phyloP scores from a whole-genome alignment of 129 eudicot genomes.

The Kitagawia praeruptora region DNA sequence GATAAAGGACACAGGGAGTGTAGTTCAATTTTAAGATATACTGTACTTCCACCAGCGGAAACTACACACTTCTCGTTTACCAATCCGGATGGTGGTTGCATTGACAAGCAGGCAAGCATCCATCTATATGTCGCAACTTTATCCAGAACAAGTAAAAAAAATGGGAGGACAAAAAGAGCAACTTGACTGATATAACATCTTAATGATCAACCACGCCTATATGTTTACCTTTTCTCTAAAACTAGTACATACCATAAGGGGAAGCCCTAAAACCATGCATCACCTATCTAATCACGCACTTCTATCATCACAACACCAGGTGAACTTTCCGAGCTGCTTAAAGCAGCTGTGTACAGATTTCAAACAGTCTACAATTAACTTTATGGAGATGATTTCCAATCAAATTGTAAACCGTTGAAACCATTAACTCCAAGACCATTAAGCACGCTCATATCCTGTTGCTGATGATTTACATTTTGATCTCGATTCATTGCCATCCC shows the following conservation, averaged over 20 bases:
- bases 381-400: slow-evolving; percentile 86
- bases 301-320: slow-evolving; percentile 21
- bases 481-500: slow-evolving; percentile 52
- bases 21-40: not conserved
- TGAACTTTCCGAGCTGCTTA: slow-evolving; percentile 22
- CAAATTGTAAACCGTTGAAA: slow-evolving; percentile 74
- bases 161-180: slow-evolving; percentile 25
- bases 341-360: slow-evolving; percentile 13
- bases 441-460: slow-evolving; percentile 65
- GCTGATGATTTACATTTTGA: slow-evolving; percentile 56
- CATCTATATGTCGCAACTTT: slow-evolving; percentile 8
- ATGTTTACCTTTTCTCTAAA: slow-evolving; percentile 42
- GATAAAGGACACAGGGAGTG: slow-evolving; percentile 3
- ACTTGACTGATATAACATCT: slow-evolving; percentile 29
- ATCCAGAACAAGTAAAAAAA: slow-evolving; percentile 14
- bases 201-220: slow-evolving; percentile 33
- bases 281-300: slow-evolving; percentile 10
- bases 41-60: slow-evolving; percentile 13
- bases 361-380: slow-evolving; percentile 5
- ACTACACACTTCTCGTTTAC: slow-evolving; percentile 16
- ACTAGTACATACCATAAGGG: slow-evolving; percentile 36
- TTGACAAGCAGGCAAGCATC: slow-evolving; percentile 13
- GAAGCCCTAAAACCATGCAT: slow-evolving; percentile 20
- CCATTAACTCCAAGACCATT: slow-evolving; percentile 84
- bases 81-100: slow-evolving; percentile 17